Conservation (phyloP, 2,329 filamentous ascomycete genomes). For the Claviceps sp. region DNA sequence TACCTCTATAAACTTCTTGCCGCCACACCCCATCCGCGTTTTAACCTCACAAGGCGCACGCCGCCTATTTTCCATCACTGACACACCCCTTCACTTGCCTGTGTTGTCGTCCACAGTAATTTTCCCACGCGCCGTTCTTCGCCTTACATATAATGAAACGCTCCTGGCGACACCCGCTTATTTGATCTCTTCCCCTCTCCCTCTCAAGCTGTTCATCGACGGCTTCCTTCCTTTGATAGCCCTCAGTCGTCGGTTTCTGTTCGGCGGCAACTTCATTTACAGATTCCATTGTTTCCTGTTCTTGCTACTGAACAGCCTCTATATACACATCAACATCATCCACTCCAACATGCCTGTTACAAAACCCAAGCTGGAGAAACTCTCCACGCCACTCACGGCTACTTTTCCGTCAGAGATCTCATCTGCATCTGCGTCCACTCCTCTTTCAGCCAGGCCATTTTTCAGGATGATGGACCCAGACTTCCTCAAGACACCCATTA, state of each 20-base stretch:
- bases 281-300: not conserved
- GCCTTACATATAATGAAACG: constrained; percentile 6
- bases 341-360: constrained; percentile 32
- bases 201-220: constrained; percentile 1
- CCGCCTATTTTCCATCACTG: not conserved
- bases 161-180: constrained; percentile 4
- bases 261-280: not conserved
- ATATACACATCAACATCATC: constrained; percentile 6
- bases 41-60: constrained; percentile 5
- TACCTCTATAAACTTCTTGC: not conserved
- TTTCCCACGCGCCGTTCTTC: constrained; percentile 7
- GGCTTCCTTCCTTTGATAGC: not conserved
- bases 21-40: constrained; percentile 1
- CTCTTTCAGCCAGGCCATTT: constrained; percentile 38
- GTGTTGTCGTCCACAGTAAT: constrained; percentile 1
- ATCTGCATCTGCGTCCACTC: constrained; percentile 54
- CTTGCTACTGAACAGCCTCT: not conserved
- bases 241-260: not conserved
- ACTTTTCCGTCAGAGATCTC: constrained; percentile 48
- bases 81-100: constrained; percentile 2
- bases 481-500: constrained; percentile 79
- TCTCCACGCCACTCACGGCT: constrained; percentile 49
- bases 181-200: not conserved
- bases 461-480: constrained; percentile 29
- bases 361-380: constrained; percentile 48